Evolutionary conservation across 805 yeast genomes (phyloP).

Genomic region (Ogataea trehaloabstinens): DNA sequence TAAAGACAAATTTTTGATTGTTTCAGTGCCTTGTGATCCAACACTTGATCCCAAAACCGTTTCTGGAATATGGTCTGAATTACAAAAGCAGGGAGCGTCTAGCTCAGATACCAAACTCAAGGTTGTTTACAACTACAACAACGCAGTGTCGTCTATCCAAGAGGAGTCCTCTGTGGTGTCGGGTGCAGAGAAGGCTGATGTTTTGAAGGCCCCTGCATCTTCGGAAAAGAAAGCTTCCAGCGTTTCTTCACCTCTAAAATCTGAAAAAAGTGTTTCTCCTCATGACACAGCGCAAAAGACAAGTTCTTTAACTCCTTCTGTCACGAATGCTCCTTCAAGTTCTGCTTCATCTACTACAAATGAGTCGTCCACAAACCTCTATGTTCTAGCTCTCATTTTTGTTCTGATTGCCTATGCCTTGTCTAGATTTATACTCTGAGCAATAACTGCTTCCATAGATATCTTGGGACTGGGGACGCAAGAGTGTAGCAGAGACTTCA

Average conservation of each 20-base stretch:
- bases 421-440: slow-evolving; percentile 10
- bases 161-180: slow-evolving; percentile 27
- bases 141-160: slow-evolving; percentile 30
- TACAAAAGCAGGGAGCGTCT: slow-evolving; percentile 53
- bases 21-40: slow-evolving; percentile 73
- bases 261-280: slow-evolving; percentile 1
- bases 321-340: slow-evolving; percentile 2
- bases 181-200: slow-evolving; percentile 14
- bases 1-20: slow-evolving; percentile 89
- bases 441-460: too few relatives aligned
- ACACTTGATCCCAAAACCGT: slow-evolving; percentile 54
- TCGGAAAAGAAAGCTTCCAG: slow-evolving; percentile 1
- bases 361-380: slow-evolving; percentile 4
- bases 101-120: slow-evolving; percentile 30
- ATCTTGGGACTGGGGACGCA: too few relatives aligned
- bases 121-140: slow-evolving; percentile 30
- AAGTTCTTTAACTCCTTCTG: slow-evolving; percentile 2
- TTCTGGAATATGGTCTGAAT: slow-evolving; percentile 70
- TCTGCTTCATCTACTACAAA: not conserved
- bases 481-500: too few relatives aligned
- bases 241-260: slow-evolving; percentile 3
- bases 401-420: slow-evolving; percentile 17
- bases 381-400: slow-evolving; percentile 16
- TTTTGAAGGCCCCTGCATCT: not conserved
- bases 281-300: not conserved